Conservation (phyloP, 2,329 filamentous ascomycete genomes). For the Chaetomium strumarium region DNA sequence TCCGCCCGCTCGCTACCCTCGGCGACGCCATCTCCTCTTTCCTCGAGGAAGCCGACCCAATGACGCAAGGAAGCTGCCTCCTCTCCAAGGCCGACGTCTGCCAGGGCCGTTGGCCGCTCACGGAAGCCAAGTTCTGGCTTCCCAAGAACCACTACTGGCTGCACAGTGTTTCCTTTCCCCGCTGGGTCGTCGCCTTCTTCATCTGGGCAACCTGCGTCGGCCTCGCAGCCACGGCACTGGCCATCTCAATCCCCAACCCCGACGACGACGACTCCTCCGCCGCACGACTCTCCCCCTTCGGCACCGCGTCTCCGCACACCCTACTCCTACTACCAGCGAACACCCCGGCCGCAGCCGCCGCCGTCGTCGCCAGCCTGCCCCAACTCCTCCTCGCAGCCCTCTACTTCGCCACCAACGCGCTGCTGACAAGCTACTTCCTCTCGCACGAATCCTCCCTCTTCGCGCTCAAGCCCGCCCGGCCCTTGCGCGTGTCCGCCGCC, state of each 20-base stretch:
- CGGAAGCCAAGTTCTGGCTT: conserved; percentile 40
- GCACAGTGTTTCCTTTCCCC: conserved; percentile 35
- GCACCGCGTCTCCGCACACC: conserved; percentile 32
- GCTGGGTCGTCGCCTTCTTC: conserved; percentile 38
- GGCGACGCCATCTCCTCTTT: conserved; percentile 49
- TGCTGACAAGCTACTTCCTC: conserved; percentile 44
- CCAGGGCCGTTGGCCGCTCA: conserved; percentile 35
- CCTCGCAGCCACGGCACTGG: conserved; percentile 37
- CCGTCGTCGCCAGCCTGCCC: conserved; percentile 41
- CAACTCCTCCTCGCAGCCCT: conserved; percentile 44
- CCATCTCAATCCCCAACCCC: conserved; percentile 30
- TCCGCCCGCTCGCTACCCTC: conserved; percentile 43
- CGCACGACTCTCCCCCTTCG: conserved; percentile 35
- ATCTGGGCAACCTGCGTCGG: conserved; percentile 36
- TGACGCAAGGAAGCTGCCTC: conserved; percentile 40
- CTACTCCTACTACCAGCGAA: conserved; percentile 22
- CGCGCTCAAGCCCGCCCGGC: conserved; percentile 28
- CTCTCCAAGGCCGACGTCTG: conserved; percentile 42
- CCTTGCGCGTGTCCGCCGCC: conserved; percentile 41
- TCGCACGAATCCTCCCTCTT: conserved; percentile 46
- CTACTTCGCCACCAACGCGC: conserved; percentile 43
- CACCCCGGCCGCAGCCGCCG: conserved; percentile 26
- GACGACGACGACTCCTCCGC: conserved; percentile 24
- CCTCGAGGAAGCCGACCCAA: conserved; percentile 39
- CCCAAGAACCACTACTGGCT: conserved; percentile 41